phyloP scores from a whole-genome alignment of 306 rosid genomes.

The Prunus mongolica region DNA sequence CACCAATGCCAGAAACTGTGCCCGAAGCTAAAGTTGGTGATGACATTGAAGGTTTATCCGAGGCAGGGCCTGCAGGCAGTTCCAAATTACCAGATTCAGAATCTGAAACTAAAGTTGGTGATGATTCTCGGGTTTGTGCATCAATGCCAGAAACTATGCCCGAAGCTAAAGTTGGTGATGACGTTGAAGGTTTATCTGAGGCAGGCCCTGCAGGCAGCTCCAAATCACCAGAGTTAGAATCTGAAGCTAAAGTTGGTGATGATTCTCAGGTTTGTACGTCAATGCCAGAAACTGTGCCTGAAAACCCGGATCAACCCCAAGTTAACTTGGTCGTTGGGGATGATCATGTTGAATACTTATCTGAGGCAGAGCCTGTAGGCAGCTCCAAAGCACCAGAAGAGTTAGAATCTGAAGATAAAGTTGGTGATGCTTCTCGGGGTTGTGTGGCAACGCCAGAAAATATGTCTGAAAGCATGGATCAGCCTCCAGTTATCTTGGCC shows the following conservation, averaged over 20 bases:
- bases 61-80: neutral
- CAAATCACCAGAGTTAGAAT: neutral
- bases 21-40: neutral
- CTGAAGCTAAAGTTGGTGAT: neutral
- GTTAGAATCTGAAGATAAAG: constrained; percentile 18
- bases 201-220: neutral
- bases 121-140: constrained; percentile 1
- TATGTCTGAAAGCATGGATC: neutral
- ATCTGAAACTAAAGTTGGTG: neutral
- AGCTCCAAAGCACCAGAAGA: neutral
- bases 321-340: neutral
- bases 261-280: neutral
- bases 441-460: constrained; percentile 6
- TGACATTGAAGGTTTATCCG: neutral
- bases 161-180: neutral
- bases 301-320: neutral
- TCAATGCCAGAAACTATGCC: neutral
- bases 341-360: neutral
- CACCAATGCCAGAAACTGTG: neutral
- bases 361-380: neutral
- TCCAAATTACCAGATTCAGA: neutral
- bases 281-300: neutral
- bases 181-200: neutral
- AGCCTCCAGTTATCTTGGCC: neutral
- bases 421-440: constrained; percentile 8